Evolutionary conservation across 805 yeast species (phyloP), one percentile per base, ranked within the genome.

Genomic region (Kazachstania kunashirensis): DNA sequence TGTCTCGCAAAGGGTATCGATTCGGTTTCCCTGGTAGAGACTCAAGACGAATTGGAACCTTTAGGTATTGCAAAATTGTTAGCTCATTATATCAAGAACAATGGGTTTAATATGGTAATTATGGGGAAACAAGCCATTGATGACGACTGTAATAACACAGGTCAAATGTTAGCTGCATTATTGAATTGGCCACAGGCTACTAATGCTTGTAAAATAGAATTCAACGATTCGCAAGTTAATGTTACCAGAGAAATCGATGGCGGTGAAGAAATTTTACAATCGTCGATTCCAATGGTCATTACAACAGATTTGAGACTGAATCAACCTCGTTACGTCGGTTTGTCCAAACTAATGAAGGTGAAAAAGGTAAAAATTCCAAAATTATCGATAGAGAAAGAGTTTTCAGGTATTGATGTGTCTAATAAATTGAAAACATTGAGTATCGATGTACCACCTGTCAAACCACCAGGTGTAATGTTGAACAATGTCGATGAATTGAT

Each of bases 291-390:
- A 29, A 53, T 86, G 66, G 73, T 92, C 37, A 74, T 92, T 49
- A 88, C 96, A 19, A 81, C 97, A 2, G 99, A 92, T 60, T 70
- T 92, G 49, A 79, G 98, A 61, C 73, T 92, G 54, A 92, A 92
- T 60, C 92, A 77, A 56, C 98, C 99, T 30, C 78, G 96, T 51
- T 92, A 85, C 53, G 95, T 94, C n/a, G 76, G 94, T 11, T 70
- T 92, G 55, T 96, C 96, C 42, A 92, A 89, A 61, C 75, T 88
- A 67, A 92, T 92, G 97, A 92, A 92, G 69, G 97, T 97, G 38
- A 92, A 92, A 70, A 88, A 88, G 75, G 88, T 85, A 70, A 95
- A 95, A 4, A 68, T 88, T 57, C 84, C 77, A 68, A 75, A 53
- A 59, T 74, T 61, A 62, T 71, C 65, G 59, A 61, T 78, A 15